Evolutionary conservation across 768 basidiomycete genomes (phyloP).

Genomic region (Mycena galopus): DNA sequence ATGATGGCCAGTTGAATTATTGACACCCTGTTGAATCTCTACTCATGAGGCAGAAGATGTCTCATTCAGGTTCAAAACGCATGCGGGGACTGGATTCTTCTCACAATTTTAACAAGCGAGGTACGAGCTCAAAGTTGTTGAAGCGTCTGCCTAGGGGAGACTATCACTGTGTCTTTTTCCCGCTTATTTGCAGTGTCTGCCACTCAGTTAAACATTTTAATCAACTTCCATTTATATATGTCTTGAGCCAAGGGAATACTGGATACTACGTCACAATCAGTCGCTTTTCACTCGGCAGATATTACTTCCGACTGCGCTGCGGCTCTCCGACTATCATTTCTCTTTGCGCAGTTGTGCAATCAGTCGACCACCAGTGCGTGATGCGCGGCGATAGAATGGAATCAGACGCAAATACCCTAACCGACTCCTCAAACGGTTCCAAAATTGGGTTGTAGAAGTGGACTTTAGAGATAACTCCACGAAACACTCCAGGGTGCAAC

Average conservation of each 20-base stretch:
- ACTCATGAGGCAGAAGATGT: conserved; percentile 1
- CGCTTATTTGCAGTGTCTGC: background rate
- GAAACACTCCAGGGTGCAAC: background rate
- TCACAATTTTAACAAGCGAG: too few relatives aligned
- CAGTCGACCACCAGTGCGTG: too few relatives aligned
- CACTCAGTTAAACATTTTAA: background rate
- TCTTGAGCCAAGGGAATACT: background rate
- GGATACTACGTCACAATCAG: background rate
- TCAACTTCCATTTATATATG: background rate
- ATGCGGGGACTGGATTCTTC: background rate
- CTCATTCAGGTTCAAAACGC: background rate
- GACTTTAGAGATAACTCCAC: conserved; percentile 12
- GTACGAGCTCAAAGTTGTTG: too few relatives aligned
- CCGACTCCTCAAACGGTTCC: background rate
- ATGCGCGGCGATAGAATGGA: conserved; percentile 13
- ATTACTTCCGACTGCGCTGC: background rate
- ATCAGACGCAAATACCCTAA: conserved; percentile 2
- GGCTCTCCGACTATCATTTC: conserved; percentile 4
- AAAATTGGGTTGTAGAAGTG: conserved; percentile 7
- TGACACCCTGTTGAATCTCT: background rate
- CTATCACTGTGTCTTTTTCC: background rate
- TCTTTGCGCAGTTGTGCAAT: background rate
- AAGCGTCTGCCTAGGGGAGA: too few relatives aligned
- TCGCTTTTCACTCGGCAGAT: background rate
- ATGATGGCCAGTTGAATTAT: background rate